Evolutionary conservation across 2,329 filamentous ascomycete genomes (phyloP), one percentile per base, ranked within the genome.

Genomic region (Coniella lustricola): DNA sequence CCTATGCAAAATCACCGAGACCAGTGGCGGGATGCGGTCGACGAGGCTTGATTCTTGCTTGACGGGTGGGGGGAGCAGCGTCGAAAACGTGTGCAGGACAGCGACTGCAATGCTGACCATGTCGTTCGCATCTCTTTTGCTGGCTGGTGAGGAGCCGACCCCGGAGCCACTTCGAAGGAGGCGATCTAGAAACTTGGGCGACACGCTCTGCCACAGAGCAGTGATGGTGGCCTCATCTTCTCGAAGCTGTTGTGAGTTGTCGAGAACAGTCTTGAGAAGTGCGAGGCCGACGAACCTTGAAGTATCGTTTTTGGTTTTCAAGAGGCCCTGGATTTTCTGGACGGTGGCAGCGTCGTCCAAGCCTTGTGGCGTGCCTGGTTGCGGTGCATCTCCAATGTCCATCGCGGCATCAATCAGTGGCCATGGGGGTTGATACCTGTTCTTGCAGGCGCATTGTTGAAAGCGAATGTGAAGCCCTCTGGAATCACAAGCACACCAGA

Each of bases 251-350:
- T 70, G 64, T 5, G 76, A 74, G 59, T 78, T 81, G 62, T 85
- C 81, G 29, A 87, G 70, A 12, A 83, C 65, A n/a, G 79, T 77
- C 57, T 81, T 84, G 44, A 86, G 70, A 18, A 86, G 70, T 1
- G 81, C 79, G 18, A 87, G 68, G 7, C 81, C 83, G 34, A 85
- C 81, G 55, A 87, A 85, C 57, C 79, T 75, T 17, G 80, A 78
- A 0, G 83, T 86, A 59, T 87, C 82, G 59, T 85, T 75, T 52
- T 79, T 81, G 46, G 76, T 64, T 46, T 69, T 67, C 31, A 87
- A 71, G 3, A 85, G 70, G 1, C 67, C 58, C 54, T 77, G 68
- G 46, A 84, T 74, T 56, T 76, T 76, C 44, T 72, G 64, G 44
- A 79, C 29, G 0, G 61, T 56, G 48, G 55, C 54, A 7, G 37